phyloP scores from a whole-genome alignment of 2,329 filamentous ascomycete species.

The Venturiaceae sp. region DNA sequence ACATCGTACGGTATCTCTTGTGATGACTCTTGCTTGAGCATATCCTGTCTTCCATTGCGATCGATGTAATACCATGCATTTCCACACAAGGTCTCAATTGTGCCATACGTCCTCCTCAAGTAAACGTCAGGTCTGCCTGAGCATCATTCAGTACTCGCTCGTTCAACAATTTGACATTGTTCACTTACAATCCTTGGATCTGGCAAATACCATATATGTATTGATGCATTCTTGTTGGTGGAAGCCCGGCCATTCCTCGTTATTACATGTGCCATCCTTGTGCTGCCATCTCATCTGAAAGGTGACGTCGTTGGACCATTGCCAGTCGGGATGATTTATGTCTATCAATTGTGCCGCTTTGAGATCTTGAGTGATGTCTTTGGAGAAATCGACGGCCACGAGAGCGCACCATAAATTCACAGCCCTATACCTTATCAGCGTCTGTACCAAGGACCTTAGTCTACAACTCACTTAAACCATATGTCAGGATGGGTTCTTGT shows the following conservation, averaged over 20 bases:
- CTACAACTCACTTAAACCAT: neutral
- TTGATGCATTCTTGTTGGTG: neutral
- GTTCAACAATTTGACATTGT: neutral
- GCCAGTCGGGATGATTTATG: too few relatives aligned
- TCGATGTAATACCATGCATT: neutral
- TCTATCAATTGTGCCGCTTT: neutral
- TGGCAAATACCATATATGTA: neutral
- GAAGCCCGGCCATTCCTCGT: neutral
- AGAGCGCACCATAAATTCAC: neutral
- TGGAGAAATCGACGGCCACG: neutral
- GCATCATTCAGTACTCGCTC: neutral
- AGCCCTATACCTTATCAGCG: neutral
- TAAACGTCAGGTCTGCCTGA: too few relatives aligned
- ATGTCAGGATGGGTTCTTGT: neutral
- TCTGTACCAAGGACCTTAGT: neutral
- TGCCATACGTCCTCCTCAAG: too few relatives aligned
- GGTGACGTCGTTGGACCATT: neutral
- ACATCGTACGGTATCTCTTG: neutral
- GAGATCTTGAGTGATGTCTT: neutral
- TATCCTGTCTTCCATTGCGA: neutral
- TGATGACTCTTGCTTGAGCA: neutral
- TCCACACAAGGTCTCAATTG: neutral
- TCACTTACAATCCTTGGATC: neutral
- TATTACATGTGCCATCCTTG: neutral
- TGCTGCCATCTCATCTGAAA: neutral